Evolutionary conservation across 257 asterid genomes (phyloP), one percentile per base, ranked within the genome.

Genomic region (Ajuga chamaepitys): DNA sequence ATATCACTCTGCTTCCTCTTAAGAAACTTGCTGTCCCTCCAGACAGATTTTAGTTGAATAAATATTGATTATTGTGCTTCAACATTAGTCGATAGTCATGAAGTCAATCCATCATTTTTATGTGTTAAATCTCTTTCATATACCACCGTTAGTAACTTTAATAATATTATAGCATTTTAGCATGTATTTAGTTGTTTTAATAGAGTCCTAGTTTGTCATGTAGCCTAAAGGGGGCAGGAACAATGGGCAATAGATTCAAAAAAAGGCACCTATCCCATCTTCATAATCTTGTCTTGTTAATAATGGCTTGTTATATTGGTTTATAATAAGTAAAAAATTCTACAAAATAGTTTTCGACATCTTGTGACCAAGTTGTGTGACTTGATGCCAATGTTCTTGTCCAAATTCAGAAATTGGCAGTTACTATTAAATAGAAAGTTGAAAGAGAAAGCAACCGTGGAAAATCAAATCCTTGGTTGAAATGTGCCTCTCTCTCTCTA

Each of bases 381-480:
- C 16, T 46, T 68, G 60, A 60, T 21, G 46, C 28, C 8, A 2
- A 26, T 53, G 42, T 66, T 52, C 38, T 51, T 57, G 67, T 20
- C 73, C 60, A 11, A 56, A 74, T 56, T 57, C 70, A 65, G 58
- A 61, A 59, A 63, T 58, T 64, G 47, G 70, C 66, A 26, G 57
- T 61, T 56, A 42, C 69, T 62, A 25, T 74, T 56, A 47, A 9
- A 12, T 50, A 24, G 61, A 54, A 50, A 66, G 68, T 47, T 16
- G 66, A 32, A 50, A 44, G 53, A 6, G 46, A 67, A 53, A 38
- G 52, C 54, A 54, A 66, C 42, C 62, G 18, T 22, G 55, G 22
- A 40, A 51, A 63, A n/a, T 14, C 11, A 28, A 3, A 58, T 35
- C 45, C 17, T 55, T 9, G 21, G 35, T 42, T 51, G 59, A 41